Evolutionary conservation across 176 grass and related monocot species (phyloP).

Genomic region (Oryza glaberrima): DNA sequence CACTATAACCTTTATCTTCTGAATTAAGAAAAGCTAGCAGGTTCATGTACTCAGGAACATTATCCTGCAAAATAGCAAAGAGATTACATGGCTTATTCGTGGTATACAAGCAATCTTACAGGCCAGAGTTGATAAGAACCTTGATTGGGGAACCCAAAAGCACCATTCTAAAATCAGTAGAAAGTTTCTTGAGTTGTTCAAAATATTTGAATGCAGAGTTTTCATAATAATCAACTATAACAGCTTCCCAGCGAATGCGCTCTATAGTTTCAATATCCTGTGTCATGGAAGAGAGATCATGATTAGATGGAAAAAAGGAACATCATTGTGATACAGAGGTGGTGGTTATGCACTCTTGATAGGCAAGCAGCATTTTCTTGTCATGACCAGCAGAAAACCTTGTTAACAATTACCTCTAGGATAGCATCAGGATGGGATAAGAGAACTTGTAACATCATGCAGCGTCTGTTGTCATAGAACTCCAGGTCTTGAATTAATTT

Average conservation of each 20-base stretch:
- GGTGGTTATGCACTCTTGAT: slow-evolving; percentile 14
- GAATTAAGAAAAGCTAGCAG: slow-evolving; percentile 74
- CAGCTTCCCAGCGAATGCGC: slow-evolving; percentile 67
- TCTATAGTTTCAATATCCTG: slow-evolving; percentile 71
- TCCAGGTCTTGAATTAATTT: slow-evolving; percentile 64
- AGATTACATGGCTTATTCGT: slow-evolving; percentile 36
- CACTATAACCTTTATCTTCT: slow-evolving; percentile 24
- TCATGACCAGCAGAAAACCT: slow-evolving; percentile 27
- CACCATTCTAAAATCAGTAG: slow-evolving; percentile 71
- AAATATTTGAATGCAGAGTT: slow-evolving; percentile 57
- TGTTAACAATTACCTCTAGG: slow-evolving; percentile 58
- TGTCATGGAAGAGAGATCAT: slow-evolving; percentile 36
- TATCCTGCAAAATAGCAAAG: slow-evolving; percentile 70
- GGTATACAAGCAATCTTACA: slow-evolving; percentile 19
- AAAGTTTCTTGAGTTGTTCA: slow-evolving; percentile 63
- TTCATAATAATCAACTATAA: slow-evolving; percentile 78
- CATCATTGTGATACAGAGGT: background rate
- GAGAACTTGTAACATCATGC: slow-evolving; percentile 76
- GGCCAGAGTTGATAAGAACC: slow-evolving; percentile 45
- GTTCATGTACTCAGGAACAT: slow-evolving; percentile 56
- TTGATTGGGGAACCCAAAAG: slow-evolving; percentile 69
- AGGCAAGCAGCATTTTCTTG: slow-evolving; percentile 10
- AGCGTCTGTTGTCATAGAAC: slow-evolving; percentile 57
- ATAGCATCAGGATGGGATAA: slow-evolving; percentile 70
- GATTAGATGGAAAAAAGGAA: background rate